phyloP scores from a whole-genome alignment of 208 protist genomes.

The Naegleria lovaniensis region DNA sequence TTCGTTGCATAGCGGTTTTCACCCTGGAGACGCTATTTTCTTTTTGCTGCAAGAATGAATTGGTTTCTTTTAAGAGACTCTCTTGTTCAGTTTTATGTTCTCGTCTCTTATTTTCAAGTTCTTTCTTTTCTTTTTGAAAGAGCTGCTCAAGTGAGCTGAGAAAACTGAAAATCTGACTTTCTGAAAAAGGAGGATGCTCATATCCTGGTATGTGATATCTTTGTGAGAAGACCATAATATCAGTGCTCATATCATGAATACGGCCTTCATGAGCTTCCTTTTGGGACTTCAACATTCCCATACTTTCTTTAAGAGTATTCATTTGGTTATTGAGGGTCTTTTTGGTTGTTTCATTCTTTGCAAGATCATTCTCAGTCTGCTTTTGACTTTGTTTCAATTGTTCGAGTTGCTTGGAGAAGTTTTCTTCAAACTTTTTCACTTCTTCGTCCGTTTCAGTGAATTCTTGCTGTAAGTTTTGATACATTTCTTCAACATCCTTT shows the following conservation, averaged over 20 bases:
- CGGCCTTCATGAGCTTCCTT: background rate
- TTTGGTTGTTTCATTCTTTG: background rate
- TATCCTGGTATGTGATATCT: conserved; percentile 7
- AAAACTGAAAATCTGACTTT: background rate
- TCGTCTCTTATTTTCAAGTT: background rate
- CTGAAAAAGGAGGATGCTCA: background rate
- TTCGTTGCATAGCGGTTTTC: background rate
- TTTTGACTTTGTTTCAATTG: background rate
- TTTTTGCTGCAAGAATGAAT: background rate
- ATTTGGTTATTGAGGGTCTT: background rate
- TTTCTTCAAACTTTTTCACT: background rate
- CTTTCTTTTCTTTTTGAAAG: background rate
- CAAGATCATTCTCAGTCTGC: background rate
- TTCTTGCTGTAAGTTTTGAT: background rate
- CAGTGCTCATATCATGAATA: background rate
- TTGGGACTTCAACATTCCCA: background rate
- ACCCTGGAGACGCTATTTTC: background rate
- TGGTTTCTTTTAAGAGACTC: background rate
- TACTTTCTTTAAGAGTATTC: background rate
- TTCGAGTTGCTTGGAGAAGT: background rate
- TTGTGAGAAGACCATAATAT: background rate
- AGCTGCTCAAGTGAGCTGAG: background rate
- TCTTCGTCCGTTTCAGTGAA: conserved; percentile 9
- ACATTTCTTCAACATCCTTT: background rate
- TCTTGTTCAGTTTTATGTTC: background rate